Evolutionary conservation across 257 asterid genomes (phyloP), one percentile per base, ranked within the genome.

Genomic region (Solanum megistacrolobum): DNA sequence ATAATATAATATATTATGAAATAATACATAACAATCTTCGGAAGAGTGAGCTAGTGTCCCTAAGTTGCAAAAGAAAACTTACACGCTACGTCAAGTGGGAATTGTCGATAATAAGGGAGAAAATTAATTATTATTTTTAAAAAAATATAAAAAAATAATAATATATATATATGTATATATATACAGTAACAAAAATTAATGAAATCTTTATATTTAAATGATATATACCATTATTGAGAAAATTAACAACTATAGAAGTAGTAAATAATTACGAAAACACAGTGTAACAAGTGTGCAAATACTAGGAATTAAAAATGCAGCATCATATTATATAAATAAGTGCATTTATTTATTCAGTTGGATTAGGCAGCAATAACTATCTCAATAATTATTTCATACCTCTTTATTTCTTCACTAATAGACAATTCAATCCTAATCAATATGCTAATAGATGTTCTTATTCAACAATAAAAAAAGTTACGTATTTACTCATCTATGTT

Each of bases 361-460:
- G 87, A 81, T 72, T 87, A 27, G 87, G 89, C 38, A 89, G 88
- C 83, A 89, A 84, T 82, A 88, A 89, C 62, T 89, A 87, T 55
- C 87, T 89, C 88, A 89, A 84, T 83, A 89, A 89, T 75, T 89
- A 89, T 43, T 89, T 72, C 52, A 46, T 0, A 48, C 91, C 88
- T 43, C 83, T 41, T 7, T 21, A 36, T 32, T 81, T 62, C 86
- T 31, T 83, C 20, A 38, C 83, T 11, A 58, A 83, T 29, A 31
- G 81, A 12, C 52, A 14, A n/a, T 87, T 20, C 52, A 34, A 93
- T 4, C 93, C 94, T 4, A 81, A 92, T 2, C 91, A 93, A 84
- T 94, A 86, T 68, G 96, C 94, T 85, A 84, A 29, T 12, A 16
- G 16, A 52, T 52, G 82, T 83, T 48, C 90, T 94, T 39, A 94